These are phyloP conservation scores for Wakefieldia striispora DNA, from an alignment of 768 basidiomycete genomes.

Conservation along the genomic window DNA sequence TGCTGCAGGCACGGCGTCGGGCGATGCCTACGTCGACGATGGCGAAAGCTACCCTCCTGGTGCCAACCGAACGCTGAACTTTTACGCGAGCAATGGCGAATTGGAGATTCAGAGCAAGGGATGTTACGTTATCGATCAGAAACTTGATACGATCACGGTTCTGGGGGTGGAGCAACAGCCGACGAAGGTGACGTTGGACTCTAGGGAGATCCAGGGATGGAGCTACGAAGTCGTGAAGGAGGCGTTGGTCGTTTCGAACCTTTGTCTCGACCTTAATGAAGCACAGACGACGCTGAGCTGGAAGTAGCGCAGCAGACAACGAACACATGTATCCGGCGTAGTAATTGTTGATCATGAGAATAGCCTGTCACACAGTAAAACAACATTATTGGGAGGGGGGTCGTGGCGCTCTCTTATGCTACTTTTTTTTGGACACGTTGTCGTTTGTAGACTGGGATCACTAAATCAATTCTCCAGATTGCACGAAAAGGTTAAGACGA, in stretches of 20 bases:
- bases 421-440: too few relatives aligned
- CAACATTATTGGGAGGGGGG: too few relatives aligned
- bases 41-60: conserved; percentile 59
- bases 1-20: conserved; percentile 47
- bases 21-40: conserved; percentile 66
- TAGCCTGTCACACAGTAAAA: too few relatives aligned
- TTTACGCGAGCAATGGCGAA: conserved; percentile 35
- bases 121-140: conserved; percentile 37
- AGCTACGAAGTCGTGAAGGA: conserved; percentile 38
- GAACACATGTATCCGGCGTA: too few relatives aligned
- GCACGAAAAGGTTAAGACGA: too few relatives aligned
- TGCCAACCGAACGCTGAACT: conserved; percentile 45
- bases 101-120: conserved; percentile 39
- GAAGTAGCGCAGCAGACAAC: conserved; percentile 16
- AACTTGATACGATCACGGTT: conserved; percentile 51
- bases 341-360: too few relatives aligned
- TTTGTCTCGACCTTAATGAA: conserved; percentile 45
- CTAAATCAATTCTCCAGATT: too few relatives aligned
- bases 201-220: conserved; percentile 35
- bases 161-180: conserved; percentile 53
- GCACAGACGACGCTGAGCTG: conserved; percentile 34
- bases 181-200: conserved; percentile 38
- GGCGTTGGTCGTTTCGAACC: conserved; percentile 39
- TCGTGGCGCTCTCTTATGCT: too few relatives aligned
- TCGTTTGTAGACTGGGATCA: too few relatives aligned